Conservation (phyloP, 75 land plant species). For the Azolla pinnata region DNA sequence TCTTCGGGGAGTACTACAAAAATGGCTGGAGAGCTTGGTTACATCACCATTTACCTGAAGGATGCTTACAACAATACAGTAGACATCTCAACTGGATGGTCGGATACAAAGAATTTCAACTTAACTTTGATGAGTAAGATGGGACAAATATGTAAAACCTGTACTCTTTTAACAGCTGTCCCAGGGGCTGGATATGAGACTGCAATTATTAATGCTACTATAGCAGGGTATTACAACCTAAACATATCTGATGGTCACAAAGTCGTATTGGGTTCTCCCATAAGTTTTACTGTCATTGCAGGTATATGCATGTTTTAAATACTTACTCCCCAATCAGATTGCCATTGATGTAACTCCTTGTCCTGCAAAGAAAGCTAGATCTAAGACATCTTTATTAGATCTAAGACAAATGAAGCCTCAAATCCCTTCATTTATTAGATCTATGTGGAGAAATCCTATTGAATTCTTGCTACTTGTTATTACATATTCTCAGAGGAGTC, state of each 20-base stretch:
- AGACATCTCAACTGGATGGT: not conserved
- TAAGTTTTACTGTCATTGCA: constrained; percentile 4
- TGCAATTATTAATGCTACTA: not conserved
- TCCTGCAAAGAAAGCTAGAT: too few species aligned
- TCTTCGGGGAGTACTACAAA: not conserved
- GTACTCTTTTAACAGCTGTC: not conserved
- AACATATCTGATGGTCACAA: not conserved
- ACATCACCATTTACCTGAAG: not conserved
- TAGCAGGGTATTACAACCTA: not conserved
- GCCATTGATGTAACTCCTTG: too few species aligned
- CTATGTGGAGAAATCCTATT: too few species aligned
- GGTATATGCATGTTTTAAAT: constrained; percentile 2
- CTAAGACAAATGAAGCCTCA: too few species aligned
- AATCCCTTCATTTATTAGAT: too few species aligned
- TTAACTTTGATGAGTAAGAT: not conserved
- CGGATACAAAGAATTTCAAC: not conserved
- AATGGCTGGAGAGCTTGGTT: constrained; percentile 3
- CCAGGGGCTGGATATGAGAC: constrained; percentile 2
- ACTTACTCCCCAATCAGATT: too few species aligned
- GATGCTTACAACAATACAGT: constrained; percentile 12
- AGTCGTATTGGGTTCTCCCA: constrained; percentile 3
- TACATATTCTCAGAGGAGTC: too few species aligned
- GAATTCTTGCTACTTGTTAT: too few species aligned
- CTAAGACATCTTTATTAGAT: too few species aligned
- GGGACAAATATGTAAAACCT: not conserved